Evolutionary conservation across 1,284 basidiomycete genomes (phyloP), one percentile per base, ranked within the genome.

Genomic region (Golubevia pallescens): DNA sequence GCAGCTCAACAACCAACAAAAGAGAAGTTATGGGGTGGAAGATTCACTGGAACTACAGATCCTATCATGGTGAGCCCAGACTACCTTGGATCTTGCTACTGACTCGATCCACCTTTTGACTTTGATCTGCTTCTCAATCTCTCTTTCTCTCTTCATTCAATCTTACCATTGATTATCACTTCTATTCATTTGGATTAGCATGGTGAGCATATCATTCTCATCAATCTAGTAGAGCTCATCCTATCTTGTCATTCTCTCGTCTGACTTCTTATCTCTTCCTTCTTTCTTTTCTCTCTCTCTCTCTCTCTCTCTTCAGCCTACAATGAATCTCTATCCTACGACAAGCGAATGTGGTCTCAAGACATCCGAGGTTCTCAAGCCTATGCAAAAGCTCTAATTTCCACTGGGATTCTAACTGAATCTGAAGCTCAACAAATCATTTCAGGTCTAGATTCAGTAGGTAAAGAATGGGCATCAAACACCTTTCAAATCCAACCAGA

Each of bases 281-380:
- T 21, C 54, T 21, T 6, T 13, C 20, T 28, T 21, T 56, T 38
- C 34, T 38, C 34, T 10, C 34, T 38, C 34, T 38, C 34, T 10
- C 34, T 38, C 34, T 38, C 34, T 38, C 21, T 82, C 28, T 81
- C 84, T 71, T 77, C 81, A 34, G 74, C 72, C 38, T 85, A 80
- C 71, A 85, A 85, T 65, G 79, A 85, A 69, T 97, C 95, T 51
- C 88, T 99, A 77, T 92, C 90, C 75, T 99, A 98, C 86, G 96
- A 98, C 87, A 90, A 93, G 86, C 90, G 93, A 62, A 97, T 98
- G 94, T 91, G 94, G 85, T 89, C 90, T 1, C 94, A 91, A 56
- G 96, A 99, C 81, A 93, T 98, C 78, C 90, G 89, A 65, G 96
- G 95, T 13, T 98, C 95, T 14, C 95, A 97, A 80, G 95, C 96